Conservation (phyloP, 305 asterid genomes). For the Solanum aculeatissimum region DNA sequence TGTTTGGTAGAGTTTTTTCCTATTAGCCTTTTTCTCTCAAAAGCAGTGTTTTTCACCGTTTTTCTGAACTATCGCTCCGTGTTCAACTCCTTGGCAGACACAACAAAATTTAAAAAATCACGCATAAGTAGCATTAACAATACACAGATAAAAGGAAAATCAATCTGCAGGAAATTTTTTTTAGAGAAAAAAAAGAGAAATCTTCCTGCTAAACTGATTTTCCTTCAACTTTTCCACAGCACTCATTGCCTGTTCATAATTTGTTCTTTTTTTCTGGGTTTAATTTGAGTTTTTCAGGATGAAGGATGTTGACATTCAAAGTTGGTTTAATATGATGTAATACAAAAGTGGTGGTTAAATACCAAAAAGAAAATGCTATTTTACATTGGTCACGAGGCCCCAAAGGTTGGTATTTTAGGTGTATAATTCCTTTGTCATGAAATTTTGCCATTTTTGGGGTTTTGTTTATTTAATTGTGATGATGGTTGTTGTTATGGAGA, state of each 20-base stretch:
- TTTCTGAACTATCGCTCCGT: constrained; percentile 51
- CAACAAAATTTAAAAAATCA: background rate
- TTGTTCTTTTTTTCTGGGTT: background rate
- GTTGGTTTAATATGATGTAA: constrained; percentile 44
- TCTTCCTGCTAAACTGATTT: background rate
- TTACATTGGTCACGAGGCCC: constrained; percentile 91
- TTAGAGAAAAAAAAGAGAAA: too few relatives aligned
- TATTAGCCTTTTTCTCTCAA: background rate
- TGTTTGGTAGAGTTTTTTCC: background rate
- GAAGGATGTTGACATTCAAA: constrained; percentile 15
- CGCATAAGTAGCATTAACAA: background rate
- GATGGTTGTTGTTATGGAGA: background rate
- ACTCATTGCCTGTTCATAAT: background rate
- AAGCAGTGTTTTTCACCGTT: background rate
- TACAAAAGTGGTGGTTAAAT: constrained; percentile 28
- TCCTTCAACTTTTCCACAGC: background rate
- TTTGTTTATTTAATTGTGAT: background rate
- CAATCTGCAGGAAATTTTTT: background rate
- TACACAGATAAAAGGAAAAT: background rate
- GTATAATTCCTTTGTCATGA: background rate
- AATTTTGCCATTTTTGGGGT: background rate
- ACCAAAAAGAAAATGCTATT: constrained; percentile 48
- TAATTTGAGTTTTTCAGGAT: background rate
- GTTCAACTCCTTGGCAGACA: constrained; percentile 47
- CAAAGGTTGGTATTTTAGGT: constrained; percentile 46